phyloP scores from a whole-genome alignment of 2,329 filamentous ascomycete genomes.

The Hypoxylon sp. region DNA sequence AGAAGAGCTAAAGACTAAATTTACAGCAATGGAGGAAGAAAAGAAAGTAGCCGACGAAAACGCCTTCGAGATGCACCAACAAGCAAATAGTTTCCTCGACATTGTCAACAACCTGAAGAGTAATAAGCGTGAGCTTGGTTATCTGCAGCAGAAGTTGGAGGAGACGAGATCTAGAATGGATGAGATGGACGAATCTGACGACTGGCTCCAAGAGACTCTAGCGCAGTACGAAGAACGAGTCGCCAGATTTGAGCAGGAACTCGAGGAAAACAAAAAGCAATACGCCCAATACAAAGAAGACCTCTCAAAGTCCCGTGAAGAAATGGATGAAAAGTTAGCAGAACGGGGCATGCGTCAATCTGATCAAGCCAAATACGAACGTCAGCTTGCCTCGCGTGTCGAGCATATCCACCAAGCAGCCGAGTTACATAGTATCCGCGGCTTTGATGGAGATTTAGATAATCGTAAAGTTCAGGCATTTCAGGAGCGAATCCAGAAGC shows the following conservation, averaged over 20 bases:
- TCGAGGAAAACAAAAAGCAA: conserved; percentile 72
- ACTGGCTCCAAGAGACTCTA: conserved; percentile 78
- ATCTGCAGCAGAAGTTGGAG: conserved; percentile 77
- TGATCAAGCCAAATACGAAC: conserved; percentile 88
- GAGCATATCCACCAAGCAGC: conserved; percentile 84
- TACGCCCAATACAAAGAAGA: conserved; percentile 75
- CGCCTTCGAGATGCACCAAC: conserved; percentile 76
- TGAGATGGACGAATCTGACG: conserved; percentile 83
- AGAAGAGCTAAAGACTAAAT: conserved; percentile 71
- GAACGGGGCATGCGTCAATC: conserved; percentile 86
- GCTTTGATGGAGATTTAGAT: conserved; percentile 84
- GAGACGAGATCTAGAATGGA: conserved; percentile 80
- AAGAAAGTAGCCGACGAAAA: conserved; percentile 72
- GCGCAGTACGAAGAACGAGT: conserved; percentile 85
- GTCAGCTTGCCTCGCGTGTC: conserved; percentile 79
- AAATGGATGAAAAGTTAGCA: conserved; percentile 67
- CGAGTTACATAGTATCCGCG: conserved; percentile 81
- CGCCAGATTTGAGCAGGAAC: conserved; percentile 73
- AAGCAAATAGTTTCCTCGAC: conserved; percentile 80
- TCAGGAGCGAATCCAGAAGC: conserved; percentile 80
- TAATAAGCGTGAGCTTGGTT: conserved; percentile 79
- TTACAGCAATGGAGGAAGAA: conserved; percentile 70
- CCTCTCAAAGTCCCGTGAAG: conserved; percentile 61
- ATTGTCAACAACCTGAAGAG: conserved; percentile 82
- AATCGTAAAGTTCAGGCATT: conserved; percentile 83